Base-by-base conservation (phyloP, 2,329 filamentous ascomycete genomes). In the Phialemonium atrogriseum region DNA sequence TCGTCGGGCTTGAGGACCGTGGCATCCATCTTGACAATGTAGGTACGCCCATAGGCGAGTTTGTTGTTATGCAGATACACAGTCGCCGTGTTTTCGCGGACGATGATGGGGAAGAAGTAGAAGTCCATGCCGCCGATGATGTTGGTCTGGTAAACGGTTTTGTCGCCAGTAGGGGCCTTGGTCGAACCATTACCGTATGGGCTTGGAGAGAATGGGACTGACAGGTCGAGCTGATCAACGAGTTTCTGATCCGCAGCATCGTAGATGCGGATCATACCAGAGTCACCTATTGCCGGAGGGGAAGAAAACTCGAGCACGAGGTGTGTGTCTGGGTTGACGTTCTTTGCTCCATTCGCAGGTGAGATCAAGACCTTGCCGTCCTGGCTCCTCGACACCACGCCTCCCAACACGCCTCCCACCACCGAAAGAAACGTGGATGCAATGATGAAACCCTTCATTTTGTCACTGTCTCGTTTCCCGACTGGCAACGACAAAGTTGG, bases 91-190 rank as follows among this genome's bases (percentile, higher is more conserved):
- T 36, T 36, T 6, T 26, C 34, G 20, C 18, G 29, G 7, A 36
- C 30, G 26, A 36, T 32, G 25, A 36, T 36, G 24, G 30, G 34
- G 30, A 29, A 36, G 34, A 24, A 36, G 30, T 36, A 36, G 15
- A 36, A 36, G 30, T 36, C 34, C 34, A 36, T 36, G 24, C 34
- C 34, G 20, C 34, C 34, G 20, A 36, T 33, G 20, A 36, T 36
- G 22, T 36, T 36, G 25, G 34, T 36, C 25, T 36, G 34, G 21
- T 36, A 36, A 12, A 20, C 24, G 6, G 34, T 33, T 12, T 16
- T 27, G 30, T 36, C 34, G 9, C 24, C 15, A 21, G 28, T 29
- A 26, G 32, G 32, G 13, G 34, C 34, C 14, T 32, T 36, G 10
- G 34, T 36, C 15, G 34, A 36, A 5, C 34, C 34, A 18, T 36